Evolutionary conservation across 129 eudicot species (phyloP).

Genomic region (Saposhnikovia divaricata): DNA sequence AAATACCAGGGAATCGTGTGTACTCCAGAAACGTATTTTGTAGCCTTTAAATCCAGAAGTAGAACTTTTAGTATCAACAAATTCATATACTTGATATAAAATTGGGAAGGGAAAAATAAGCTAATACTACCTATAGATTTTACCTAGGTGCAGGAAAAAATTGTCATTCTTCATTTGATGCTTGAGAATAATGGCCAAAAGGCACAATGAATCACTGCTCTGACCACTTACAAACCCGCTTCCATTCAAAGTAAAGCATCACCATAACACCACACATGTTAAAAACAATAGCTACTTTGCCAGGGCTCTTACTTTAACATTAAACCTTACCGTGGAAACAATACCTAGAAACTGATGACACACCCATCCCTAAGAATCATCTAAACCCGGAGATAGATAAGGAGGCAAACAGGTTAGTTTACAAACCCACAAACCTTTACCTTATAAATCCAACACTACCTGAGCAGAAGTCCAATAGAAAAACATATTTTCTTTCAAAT

Average conservation of each 20-base stretch:
- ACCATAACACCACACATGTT: conserved; percentile 22
- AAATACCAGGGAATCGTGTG: conserved; percentile 68
- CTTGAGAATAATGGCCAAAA: conserved; percentile 38
- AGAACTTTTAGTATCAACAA: conserved; percentile 54
- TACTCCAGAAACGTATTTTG: conserved; percentile 55
- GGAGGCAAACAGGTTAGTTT: conserved; percentile 19
- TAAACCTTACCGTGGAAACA: conserved; percentile 21
- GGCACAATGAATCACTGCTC: conserved; percentile 37
- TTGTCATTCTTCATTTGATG: conserved; percentile 56
- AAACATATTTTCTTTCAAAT: conserved; percentile 27
- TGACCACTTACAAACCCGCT: conserved; percentile 21
- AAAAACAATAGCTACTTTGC: conserved; percentile 20
- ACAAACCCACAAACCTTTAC: conserved; percentile 21
- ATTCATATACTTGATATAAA: conserved; percentile 34
- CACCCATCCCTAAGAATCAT: conserved; percentile 31
- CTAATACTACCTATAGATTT: conserved; percentile 49
- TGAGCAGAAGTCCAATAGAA: conserved; percentile 34
- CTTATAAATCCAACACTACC: conserved; percentile 37
- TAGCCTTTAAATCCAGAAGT: conserved; percentile 49
- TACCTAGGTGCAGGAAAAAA: conserved; percentile 56
- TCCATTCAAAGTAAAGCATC: conserved; percentile 30
- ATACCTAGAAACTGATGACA: conserved; percentile 35
- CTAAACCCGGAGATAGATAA: conserved; percentile 13
- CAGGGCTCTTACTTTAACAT: conserved; percentile 24
- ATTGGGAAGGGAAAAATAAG: conserved; percentile 42